Percentiles rank a stretch among this genome's conserved stretches.
These are phyloP conservation scores for Rhodomyrtus psidioides DNA, from an alignment of 441 rosid species.

Conservation along the genomic window DNA sequence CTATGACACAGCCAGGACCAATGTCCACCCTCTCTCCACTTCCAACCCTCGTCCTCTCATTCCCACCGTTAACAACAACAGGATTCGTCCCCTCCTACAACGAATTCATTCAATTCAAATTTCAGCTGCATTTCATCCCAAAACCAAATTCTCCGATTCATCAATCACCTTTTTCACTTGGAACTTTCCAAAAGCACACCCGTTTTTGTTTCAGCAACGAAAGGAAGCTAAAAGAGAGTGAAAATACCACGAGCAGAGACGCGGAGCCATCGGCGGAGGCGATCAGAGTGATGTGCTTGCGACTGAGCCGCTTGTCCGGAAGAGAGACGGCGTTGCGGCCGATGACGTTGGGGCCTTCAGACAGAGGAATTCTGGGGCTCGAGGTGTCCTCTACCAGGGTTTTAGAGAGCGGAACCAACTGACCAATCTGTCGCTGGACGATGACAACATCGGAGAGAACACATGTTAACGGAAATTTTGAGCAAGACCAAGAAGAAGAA, in stretches of 20 bases:
- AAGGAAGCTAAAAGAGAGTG: neutral
- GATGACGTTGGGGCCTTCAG: slow-evolving; percentile 47
- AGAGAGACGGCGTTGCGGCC: slow-evolving; percentile 54
- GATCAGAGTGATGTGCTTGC: slow-evolving; percentile 62
- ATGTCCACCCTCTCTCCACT: slow-evolving; percentile 34
- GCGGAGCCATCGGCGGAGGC: slow-evolving; percentile 48
- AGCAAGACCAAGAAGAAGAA: neutral
- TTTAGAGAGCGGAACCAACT: slow-evolving; percentile 46
- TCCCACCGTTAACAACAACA: slow-evolving; percentile 52
- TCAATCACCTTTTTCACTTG: neutral
- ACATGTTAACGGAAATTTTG: neutral
- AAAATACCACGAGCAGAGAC: slow-evolving; percentile 42
- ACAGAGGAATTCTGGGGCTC: slow-evolving; percentile 38
- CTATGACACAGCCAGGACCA: slow-evolving; percentile 53
- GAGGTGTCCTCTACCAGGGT: slow-evolving; percentile 49
- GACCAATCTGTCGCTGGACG: slow-evolving; percentile 26
- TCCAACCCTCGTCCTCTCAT: slow-evolving; percentile 46
- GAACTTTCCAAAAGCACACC: neutral
- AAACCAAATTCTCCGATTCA: neutral
- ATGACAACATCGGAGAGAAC: neutral
- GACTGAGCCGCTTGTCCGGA: slow-evolving; percentile 81
- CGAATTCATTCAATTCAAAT: neutral
- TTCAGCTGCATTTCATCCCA: neutral
- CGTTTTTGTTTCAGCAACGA: neutral
- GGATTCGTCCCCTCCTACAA: slow-evolving; percentile 82